phyloP scores from a whole-genome alignment of 2,329 filamentous ascomycete genomes.

The Beauveria australis region DNA sequence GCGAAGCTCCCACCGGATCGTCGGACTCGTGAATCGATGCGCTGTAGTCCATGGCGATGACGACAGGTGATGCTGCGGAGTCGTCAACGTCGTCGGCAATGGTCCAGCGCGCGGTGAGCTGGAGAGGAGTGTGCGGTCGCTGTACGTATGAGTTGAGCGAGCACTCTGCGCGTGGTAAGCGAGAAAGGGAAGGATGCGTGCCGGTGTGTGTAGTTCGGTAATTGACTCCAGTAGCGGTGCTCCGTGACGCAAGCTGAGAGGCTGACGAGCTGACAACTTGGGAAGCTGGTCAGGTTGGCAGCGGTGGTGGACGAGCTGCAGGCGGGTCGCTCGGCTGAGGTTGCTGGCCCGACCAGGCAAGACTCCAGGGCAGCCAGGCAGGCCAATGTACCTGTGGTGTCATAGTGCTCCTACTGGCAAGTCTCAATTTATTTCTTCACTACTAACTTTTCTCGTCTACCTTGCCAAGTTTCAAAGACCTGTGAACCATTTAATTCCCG shows the following conservation, averaged over 20 bases:
- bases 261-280: slow-evolving; percentile 1
- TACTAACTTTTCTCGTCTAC: too few relatives aligned
- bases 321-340: slow-evolving; percentile 3
- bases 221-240: background rate
- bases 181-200: background rate
- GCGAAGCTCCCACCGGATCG: slow-evolving; percentile 42
- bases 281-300: slow-evolving; percentile 6
- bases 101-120: background rate
- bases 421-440: too few relatives aligned
- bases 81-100: background rate
- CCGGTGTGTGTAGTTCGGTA: background rate
- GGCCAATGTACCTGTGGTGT: too few relatives aligned
- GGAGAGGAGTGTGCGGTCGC: background rate
- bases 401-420: too few relatives aligned
- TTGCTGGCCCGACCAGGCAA: background rate
- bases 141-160: background rate
- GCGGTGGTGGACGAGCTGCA: background rate
- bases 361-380: background rate
- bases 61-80: slow-evolving; percentile 7
- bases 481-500: too few relatives aligned
- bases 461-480: too few relatives aligned
- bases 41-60: slow-evolving; percentile 47
- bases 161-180: background rate
- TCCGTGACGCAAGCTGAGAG: slow-evolving; percentile 13
- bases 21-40: slow-evolving; percentile 47